Base-by-base conservation (phyloP, 116 monocot species). In the Phalaenopsis hybrid region DNA sequence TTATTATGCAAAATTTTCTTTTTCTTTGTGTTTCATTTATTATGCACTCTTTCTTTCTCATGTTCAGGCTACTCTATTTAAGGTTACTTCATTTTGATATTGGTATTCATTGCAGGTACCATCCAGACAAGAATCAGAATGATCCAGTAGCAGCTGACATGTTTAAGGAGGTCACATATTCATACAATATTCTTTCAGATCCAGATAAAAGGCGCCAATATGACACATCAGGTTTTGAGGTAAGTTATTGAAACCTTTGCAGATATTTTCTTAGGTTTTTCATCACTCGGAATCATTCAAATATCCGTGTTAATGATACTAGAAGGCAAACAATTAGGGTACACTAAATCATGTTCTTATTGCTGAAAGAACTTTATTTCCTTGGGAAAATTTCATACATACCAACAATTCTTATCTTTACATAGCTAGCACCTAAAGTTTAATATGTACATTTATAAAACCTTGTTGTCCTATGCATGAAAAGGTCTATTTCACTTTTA, bases 51-150 rank as follows among this genome's bases (percentile, higher is more conserved):
- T 37, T 33, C 21, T 72, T 72, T 72, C 41, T 72, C 37, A 72
- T 72, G 37, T 41, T 12, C 72, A 41, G 16, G 28, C 67, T 8
- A 8, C 10, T 72, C 16, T 72, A 75, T 13, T 12, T 49, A 0
- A 12, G 57, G 23, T 58, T 75, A 15, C 28, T 57, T 50, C 44
- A 67, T 81, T 70, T 21, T 70, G 49, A 8, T 81, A 41, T 81
- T 51, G 15, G 37, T 43, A 28, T 9, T 44, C 70, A 45, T 80
- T 76, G 25, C 84, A 97, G 97, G 88, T 97, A 93, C 82, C 97
- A 97, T 89, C 97, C 97, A 79, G 97, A 97, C 86, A 96, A 97
- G 91, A 97, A 97, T 87, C 91, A 84, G 81, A 89, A 94, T 86
- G 93, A 97, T 82, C 97, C 97, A 61, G 80, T 89, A 73, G 91